Evolutionary conservation across 345 rosid genomes (phyloP).

Genomic region (Syzygium grande): DNA sequence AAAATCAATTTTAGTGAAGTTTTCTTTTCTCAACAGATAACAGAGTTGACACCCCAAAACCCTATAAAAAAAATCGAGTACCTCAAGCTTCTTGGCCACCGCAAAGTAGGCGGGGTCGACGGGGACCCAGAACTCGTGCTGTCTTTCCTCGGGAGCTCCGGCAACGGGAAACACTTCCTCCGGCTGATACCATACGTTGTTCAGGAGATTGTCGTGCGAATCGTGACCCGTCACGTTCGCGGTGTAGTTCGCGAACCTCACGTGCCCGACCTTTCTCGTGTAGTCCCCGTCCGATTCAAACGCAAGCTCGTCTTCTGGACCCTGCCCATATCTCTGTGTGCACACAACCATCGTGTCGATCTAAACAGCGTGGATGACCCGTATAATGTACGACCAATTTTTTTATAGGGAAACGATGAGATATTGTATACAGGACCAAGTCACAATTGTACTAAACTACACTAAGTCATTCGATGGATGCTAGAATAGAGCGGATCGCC

Average conservation of each 20-base stretch:
- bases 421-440: no score
- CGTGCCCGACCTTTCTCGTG: not conserved
- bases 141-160: not conserved
- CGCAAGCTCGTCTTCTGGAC: not conserved
- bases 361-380: not conserved
- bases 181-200: not conserved
- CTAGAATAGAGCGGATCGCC: no score
- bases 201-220: not conserved
- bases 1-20: not conserved
- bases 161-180: not conserved
- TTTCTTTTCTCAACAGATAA: not conserved
- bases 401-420: no score
- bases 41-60: not conserved
- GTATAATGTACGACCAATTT: not conserved
- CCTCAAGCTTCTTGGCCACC: not conserved
- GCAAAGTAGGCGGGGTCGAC: not conserved
- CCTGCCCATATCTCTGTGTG: not conserved
- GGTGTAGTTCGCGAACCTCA: not conserved
- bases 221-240: not conserved
- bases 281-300: not conserved
- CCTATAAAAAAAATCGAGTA: not conserved
- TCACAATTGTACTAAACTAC: no score
- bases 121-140: not conserved
- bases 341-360: not conserved
- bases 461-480: no score